phyloP scores from a whole-genome alignment of 768 basidiomycete genomes.

The Strobilomyces confusus region DNA sequence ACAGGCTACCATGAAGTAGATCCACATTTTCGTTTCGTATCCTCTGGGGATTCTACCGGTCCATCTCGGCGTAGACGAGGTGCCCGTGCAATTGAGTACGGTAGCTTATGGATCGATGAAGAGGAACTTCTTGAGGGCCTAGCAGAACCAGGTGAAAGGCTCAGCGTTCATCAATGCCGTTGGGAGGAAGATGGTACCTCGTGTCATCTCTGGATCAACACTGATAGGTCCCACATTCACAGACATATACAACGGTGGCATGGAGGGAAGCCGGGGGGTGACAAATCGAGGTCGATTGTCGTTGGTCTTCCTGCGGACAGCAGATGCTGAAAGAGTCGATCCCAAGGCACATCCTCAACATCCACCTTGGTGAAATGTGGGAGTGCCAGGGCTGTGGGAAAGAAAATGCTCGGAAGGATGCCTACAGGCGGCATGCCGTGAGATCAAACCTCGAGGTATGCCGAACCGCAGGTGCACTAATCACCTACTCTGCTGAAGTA shows the following conservation, averaged over 20 bases:
- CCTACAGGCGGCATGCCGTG: conserved; percentile 3
- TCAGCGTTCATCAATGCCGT: conserved; percentile 9
- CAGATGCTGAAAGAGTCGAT: conserved; percentile 25
- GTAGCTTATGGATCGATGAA: conserved; percentile 11
- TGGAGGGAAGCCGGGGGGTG: conserved; percentile 3
- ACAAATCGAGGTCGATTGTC: conserved; percentile 8
- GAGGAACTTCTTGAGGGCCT: conserved; percentile 9
- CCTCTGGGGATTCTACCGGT: neutral
- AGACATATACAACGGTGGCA: conserved; percentile 20
- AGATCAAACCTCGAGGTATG: conserved; percentile 3
- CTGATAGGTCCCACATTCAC: conserved; percentile 15
- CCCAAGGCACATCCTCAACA: conserved; percentile 11
- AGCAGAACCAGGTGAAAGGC: neutral
- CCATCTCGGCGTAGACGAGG: neutral
- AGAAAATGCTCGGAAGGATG: conserved; percentile 8
- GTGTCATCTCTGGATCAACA: conserved; percentile 16
- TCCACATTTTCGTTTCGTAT: no score
- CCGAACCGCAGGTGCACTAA: conserved; percentile 3
- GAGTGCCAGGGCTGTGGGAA: conserved; percentile 8
- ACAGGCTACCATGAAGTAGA: no score
- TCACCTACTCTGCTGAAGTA: conserved; percentile 8
- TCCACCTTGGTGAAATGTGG: conserved; percentile 13
- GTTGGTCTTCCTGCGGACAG: conserved; percentile 12
- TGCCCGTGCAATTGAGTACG: conserved; percentile 4
- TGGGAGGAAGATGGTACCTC: conserved; percentile 10